These are phyloP conservation scores for Microcyclospora pomicola DNA, from an alignment of 2,329 filamentous ascomycete genomes.

Conservation along the genomic window DNA sequence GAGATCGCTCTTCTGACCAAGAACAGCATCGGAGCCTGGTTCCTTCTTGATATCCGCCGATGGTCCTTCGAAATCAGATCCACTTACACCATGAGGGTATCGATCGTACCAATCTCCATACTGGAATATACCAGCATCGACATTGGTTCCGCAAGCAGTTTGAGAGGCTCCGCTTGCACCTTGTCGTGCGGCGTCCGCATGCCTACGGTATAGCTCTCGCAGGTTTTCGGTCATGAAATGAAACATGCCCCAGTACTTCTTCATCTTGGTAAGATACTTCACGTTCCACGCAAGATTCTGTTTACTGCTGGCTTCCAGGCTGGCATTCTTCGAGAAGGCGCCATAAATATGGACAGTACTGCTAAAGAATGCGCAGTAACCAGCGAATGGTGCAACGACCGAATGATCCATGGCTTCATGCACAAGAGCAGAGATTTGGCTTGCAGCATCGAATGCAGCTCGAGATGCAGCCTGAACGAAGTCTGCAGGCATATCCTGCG, in stretches of 20 bases:
- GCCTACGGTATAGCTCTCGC: constrained; percentile 73
- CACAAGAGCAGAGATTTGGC: constrained; percentile 71
- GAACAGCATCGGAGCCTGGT: constrained; percentile 69
- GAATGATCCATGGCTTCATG: constrained; percentile 67
- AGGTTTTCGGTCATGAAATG: constrained; percentile 91
- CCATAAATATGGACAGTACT: constrained; percentile 90
- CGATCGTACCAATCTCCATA: constrained; percentile 97
- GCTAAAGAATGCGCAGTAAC: constrained; percentile 86
- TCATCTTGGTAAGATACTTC: constrained; percentile 85
- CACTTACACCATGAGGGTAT: constrained; percentile 82
- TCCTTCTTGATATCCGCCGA: constrained; percentile 55
- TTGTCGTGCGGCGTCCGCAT: constrained; percentile 64
- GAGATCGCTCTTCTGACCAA: constrained; percentile 80
- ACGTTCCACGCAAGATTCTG: constrained; percentile 77
- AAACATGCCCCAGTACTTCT: constrained; percentile 97
- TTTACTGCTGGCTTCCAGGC: constrained; percentile 65
- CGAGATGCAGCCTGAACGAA: constrained; percentile 65
- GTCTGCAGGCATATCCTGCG: constrained; percentile 57
- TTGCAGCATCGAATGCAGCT: constrained; percentile 70
- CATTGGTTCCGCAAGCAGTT: constrained; percentile 28
- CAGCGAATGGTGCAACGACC: constrained; percentile 80
- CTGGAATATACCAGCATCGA: constrained; percentile 61
- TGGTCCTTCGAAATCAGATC: constrained; percentile 69
- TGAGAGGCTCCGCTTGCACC: constrained; percentile 32
- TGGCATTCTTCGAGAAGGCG: constrained; percentile 71